Evolutionary conservation across 1,284 basidiomycete species (phyloP), one percentile per base, ranked within the genome.

Genomic region (Cryptococcus sp.): DNA sequence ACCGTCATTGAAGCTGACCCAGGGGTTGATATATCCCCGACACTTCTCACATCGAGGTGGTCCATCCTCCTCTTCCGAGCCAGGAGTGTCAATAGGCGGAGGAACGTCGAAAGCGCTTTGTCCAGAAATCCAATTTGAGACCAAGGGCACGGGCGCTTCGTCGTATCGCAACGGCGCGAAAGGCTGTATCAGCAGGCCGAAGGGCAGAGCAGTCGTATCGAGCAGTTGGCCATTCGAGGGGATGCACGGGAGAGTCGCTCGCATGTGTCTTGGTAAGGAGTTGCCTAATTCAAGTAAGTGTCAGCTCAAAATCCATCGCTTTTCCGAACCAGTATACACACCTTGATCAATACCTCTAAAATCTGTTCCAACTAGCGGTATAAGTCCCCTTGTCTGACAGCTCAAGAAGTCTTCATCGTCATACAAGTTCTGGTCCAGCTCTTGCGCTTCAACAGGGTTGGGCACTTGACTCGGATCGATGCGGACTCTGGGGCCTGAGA

Each of bases 391-490:
- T 0, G 89, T 80, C 60, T 89, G 68, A 88, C 81, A 81, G 5
- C 91, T 93, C 78, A 85, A 82, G 67, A 87, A 93, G 56, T 85
- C 82, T 71, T 91, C 86, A 44, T 85, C 82, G 67, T 91, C 87
- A 87, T 92, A 96, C 80, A 86, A 81, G 57, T 87, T 85, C 69
- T 90, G 87, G 82, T 98, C 95, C 20, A 84, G 80, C 69, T 94
- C 89, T 64, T 91, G 87, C 15, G 87, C 83, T 57, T 91, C 88
- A 27, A 93, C 87, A 15, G 93, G 90, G 8, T 92, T 93, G 6
- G 96, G 96, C 50, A 99, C 88, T 76, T 97, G 93, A 64, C 83
- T 85, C 3, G 90, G 88, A 75, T 97, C 91, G 69, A 99, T 93
- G 64, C 88, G 87, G 46, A 89, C 85, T 47, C 92, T 86, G 47